Base-by-base conservation (phyloP, 768 basidiomycete genomes). In the Boletus reticulatus region DNA sequence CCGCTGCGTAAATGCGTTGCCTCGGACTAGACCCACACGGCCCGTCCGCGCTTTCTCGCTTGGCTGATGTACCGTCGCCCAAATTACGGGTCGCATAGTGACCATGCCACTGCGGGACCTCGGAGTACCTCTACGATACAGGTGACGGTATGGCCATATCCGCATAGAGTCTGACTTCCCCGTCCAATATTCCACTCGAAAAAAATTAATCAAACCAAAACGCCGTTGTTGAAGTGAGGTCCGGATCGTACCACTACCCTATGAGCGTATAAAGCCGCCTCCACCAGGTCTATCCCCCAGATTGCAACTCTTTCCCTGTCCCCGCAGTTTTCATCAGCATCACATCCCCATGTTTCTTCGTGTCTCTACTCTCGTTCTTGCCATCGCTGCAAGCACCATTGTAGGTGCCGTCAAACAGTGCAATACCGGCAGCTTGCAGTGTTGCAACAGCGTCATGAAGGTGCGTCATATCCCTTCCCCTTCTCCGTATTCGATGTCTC, bases 61-160 rank as follows among this genome's bases (percentile, higher is more conserved):
- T 46, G 58, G 24, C 31, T 55, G 27, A 50, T 53, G 27, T n/a
- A 3, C 44, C 39, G 55, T 60, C 57, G 39, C 53, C 51, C n/a
- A n/a, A 17, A 42, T 50, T 36, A 47, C 53, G 48, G 41, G 29
- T n/a, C 37, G 22, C 44, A 42, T 20, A n/a, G 37, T 22, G 39
- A 47, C 55, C 7, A 37, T 6, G 12, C 34, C 6, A 14, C 34
- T 29, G 20, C 31, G 10, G 52, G 11, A 31, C 39, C 31, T 47
- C 56, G 44, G 51, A 36, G 50, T 8, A 43, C 19, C 38, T 14
- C n/a, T 20, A 11, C 36, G 9, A 36, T 17, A 41, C 24, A 27
- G 58, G 61, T 29, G 39, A 56, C 48, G 5, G 31, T 8, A 48
- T 60, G 37, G 41, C 63, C 19, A 66, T 63, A 64, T 63, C 36